Base-by-base conservation (phyloP, 305 asterid species). In the Fraxinus latifolia region DNA sequence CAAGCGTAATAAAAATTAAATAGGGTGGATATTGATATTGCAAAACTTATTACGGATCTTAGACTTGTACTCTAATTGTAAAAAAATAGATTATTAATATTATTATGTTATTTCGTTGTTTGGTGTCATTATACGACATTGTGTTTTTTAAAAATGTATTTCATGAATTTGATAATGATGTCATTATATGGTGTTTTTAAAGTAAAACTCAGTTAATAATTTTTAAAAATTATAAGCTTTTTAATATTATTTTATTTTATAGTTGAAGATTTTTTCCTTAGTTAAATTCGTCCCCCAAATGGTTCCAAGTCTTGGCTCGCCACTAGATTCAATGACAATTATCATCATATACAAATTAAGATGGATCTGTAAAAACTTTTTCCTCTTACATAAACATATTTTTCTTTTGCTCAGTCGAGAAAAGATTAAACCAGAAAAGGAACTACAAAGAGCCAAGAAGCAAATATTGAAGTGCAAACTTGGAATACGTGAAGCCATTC, bases 401-500 rank as follows among this genome's bases (percentile, higher is more conserved):
- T 72, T 78, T 85, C 37, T 85, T 79, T 79, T 79, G 79, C 84
- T 79, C 90, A 94, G 99, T 78, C 97, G 97, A 79, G 99, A 95
- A 88, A 95, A 95, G 92, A 91, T 95, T 80, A 95, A 82, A 84
- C 99, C 99, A 73, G 96, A 91, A 68, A 92, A 84, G 77, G 99
- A 95, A 90, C 85, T 95, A 71, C 91, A 87, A 84, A 93, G 99
- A 86, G 99, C 99, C 34, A 84, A 86, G 88, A 85, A 87, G 85
- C 96, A 95, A 87, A 95, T 95, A 89, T 73, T 95, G 83, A 88
- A 89, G 76, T 94, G 97, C 91, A 95, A 95, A 86, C 92, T 95
- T 42, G 98, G 98, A 82, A 94, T 95, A 87, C 96, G 98, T 62
- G 99, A 95, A 80, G 98, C 93, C 79, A 85, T 94, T 88, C 94